These are phyloP conservation scores for Arabidopsis thaliana DNA, from an alignment of 345 rosid species.

Conservation along the genomic window DNA sequence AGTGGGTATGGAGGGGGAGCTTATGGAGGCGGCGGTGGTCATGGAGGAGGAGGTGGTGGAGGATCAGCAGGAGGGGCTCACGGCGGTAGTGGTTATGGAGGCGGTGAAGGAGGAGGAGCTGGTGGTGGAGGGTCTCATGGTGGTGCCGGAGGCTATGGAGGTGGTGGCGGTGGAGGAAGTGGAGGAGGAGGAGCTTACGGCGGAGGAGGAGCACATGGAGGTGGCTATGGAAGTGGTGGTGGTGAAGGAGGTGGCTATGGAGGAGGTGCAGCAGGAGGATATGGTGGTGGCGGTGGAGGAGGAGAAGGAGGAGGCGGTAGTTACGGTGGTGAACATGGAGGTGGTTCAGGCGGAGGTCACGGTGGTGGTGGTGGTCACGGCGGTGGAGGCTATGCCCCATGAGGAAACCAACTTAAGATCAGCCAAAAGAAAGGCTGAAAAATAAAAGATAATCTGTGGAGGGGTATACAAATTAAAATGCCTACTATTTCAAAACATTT, in stretches of 20 bases:
- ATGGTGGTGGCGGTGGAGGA: conserved; percentile 46
- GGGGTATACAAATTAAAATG: conserved; percentile 45
- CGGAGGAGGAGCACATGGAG: conserved; percentile 47
- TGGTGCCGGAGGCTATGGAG: conserved; percentile 40
- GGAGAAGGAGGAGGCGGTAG: conserved; percentile 43
- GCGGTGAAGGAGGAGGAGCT: conserved; percentile 46
- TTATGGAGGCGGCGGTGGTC: conserved; percentile 42
- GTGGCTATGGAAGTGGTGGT: conserved; percentile 45
- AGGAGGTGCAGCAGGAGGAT: conserved; percentile 43
- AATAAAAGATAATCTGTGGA: conserved; percentile 35
- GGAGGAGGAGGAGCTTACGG: conserved; percentile 46
- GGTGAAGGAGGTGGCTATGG: conserved; percentile 46
- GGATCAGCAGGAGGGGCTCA: conserved; percentile 42
- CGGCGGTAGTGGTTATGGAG: conserved; percentile 43
- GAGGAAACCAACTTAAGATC: conserved; percentile 25
- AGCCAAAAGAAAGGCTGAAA: conserved; percentile 16
- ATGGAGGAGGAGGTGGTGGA: conserved; percentile 49
- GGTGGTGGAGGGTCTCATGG: conserved; percentile 44
- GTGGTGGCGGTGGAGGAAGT: conserved; percentile 45
- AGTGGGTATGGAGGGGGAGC: conserved; percentile 36
- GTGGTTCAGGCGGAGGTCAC: conserved; percentile 41
- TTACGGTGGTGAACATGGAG: conserved; percentile 33
- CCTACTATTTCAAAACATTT: conserved; percentile 38
- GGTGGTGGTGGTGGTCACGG: conserved; percentile 50
- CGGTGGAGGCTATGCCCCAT: conserved; percentile 51